These are phyloP conservation scores for Crithidia thermophila DNA, from an alignment of 208 protist species.

Conservation along the genomic window DNA sequence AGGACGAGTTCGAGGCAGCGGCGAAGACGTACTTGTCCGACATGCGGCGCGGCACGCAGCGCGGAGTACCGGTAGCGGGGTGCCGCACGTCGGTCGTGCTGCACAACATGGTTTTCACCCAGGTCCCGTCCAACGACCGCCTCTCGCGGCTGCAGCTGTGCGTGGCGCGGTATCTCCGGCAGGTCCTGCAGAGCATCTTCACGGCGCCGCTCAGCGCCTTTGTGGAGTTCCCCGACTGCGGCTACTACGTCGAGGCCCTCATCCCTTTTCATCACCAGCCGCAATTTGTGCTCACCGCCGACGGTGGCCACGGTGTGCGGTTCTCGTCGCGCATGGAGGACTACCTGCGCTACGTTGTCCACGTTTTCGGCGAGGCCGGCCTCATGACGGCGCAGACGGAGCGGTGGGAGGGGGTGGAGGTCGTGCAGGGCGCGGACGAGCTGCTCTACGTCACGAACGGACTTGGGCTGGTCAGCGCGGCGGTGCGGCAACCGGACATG, in stretches of 20 bases:
- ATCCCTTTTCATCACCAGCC: conserved; percentile 49
- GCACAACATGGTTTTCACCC: conserved; percentile 58
- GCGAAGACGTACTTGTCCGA: conserved; percentile 16
- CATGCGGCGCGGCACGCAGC: conserved; percentile 5
- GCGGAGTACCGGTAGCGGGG: conserved; percentile 8
- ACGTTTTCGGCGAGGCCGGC: conserved; percentile 11
- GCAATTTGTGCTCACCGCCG: conserved; percentile 34
- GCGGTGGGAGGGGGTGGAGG: conserved; percentile 36
- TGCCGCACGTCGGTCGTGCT: conserved; percentile 51
- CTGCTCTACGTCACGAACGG: conserved; percentile 60
- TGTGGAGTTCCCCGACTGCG: conserved; percentile 21
- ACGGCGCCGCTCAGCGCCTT: conserved; percentile 41
- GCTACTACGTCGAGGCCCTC: conserved; percentile 55
- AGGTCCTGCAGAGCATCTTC: conserved; percentile 18
- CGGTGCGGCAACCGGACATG: conserved; percentile 17
- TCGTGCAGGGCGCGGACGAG: conserved; percentile 41
- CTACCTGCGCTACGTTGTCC: conserved; percentile 23
- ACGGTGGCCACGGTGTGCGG: conserved; percentile 25
- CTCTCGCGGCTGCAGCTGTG: conserved; percentile 37
- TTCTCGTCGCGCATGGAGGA: neutral
- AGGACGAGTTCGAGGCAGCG: conserved; percentile 32
- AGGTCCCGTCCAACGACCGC: conserved; percentile 29
- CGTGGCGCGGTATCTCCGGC: conserved; percentile 28
- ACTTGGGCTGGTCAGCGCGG: conserved; percentile 41
- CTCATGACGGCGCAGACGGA: conserved; percentile 10